Conservation (phyloP, 202 grass and related monocot species). For the Panicum hallii region DNA sequence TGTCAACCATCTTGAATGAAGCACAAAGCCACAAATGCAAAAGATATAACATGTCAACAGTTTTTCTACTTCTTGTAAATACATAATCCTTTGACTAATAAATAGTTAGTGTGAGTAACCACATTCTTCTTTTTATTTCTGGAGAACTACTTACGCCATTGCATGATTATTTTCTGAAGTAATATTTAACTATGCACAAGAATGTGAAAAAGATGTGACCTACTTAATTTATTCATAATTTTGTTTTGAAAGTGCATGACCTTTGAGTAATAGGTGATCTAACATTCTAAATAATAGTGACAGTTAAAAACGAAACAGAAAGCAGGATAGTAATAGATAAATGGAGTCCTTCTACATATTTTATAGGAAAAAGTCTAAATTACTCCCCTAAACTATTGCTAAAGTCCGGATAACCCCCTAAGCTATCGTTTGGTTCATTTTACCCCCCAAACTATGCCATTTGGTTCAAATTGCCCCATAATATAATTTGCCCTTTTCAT, state of each 20-base stretch:
- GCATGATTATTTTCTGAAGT: neutral
- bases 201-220: neutral
- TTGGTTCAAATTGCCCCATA: no score
- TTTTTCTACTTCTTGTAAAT: conserved; percentile 19
- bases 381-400: no score
- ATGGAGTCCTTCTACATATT: neutral
- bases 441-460: no score
- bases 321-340: conserved; percentile 37
- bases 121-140: conserved; percentile 12
- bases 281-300: neutral
- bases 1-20: conserved; percentile 8
- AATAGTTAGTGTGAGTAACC: conserved; percentile 23
- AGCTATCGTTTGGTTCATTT: no score
- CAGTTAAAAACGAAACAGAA: conserved; percentile 11
- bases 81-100: conserved; percentile 9
- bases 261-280: conserved; percentile 17
- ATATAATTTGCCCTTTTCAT: no score
- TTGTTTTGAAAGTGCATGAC: conserved; percentile 2
- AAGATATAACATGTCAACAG: neutral
- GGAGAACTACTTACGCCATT: conserved; percentile 11
- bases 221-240: conserved; percentile 21
- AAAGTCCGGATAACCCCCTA: no score
- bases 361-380: neutral
- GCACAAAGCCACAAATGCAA: neutral
- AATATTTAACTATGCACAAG: conserved; percentile 9